Conservation (phyloP, 495 filamentous ascomycete genomes). For the Poronia punctata region DNA sequence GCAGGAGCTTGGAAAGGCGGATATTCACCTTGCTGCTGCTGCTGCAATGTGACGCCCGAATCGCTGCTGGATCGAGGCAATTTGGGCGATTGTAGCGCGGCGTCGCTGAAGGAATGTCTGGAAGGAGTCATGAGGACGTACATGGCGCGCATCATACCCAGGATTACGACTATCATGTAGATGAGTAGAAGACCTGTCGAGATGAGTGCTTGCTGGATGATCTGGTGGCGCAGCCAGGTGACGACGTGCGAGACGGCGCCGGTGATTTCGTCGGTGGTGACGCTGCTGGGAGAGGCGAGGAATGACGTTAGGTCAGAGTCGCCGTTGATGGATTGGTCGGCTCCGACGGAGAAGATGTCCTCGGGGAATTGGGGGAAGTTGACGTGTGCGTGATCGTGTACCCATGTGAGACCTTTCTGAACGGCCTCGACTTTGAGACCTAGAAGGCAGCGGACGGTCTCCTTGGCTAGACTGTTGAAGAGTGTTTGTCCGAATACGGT, state of each 20-base stretch:
- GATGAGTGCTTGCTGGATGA: constrained; percentile 71
- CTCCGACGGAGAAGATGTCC: constrained; percentile 78
- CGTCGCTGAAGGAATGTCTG: constrained; percentile 5
- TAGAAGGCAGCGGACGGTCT: constrained; percentile 68
- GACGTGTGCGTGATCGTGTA: constrained; percentile 76
- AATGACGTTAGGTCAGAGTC: constrained; percentile 58
- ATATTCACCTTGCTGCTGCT: too few species aligned
- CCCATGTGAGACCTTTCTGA: constrained; percentile 83
- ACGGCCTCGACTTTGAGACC: constrained; percentile 68
- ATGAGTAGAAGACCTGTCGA: constrained; percentile 60
- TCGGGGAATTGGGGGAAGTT: constrained; percentile 69
- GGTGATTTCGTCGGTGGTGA: constrained; percentile 73
- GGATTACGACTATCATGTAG: constrained; percentile 69
- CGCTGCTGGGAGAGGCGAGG: constrained; percentile 60
- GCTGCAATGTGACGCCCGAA: too few species aligned
- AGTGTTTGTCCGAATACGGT: constrained; percentile 73
- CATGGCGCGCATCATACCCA: constrained; percentile 62
- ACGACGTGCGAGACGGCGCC: constrained; percentile 62
- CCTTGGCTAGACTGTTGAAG: constrained; percentile 63
- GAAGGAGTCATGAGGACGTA: constrained; percentile 36
- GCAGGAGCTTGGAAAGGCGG: too few species aligned
- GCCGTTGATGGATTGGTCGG: constrained; percentile 53
- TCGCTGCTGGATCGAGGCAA: background rate
- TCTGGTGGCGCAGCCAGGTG: constrained; percentile 51
- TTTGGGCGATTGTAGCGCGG: background rate